Evolutionary conservation across 768 basidiomycete species (phyloP), one percentile per base, ranked within the genome.

Genomic region (Trametes punicea): DNA sequence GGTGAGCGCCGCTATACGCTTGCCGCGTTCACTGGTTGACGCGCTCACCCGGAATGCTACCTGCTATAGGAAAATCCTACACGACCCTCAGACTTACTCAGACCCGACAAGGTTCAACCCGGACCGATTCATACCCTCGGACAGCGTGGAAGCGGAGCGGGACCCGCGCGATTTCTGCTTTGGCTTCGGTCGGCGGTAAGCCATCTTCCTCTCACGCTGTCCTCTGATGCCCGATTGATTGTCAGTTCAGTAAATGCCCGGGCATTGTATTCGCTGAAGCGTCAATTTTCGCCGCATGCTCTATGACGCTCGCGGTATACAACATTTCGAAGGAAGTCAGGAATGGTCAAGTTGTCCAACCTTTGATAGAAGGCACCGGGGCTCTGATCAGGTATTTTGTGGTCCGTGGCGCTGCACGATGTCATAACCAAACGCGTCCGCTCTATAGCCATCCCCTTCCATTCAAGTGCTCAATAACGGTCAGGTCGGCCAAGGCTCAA

Each of bases 211-310:
- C 11, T 11, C n/a, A 18, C 25, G 27, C 16, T 8, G 31, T 6
- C n/a, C n/a, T n/a, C 38, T 4, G 9, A 10, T 3, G 20, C 25
- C 10, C 16, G 23, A 8, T 16, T 42, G 27, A 7, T 25, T 20
- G 15, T n/a, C n/a, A 10, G 1, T 26, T 8, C 46, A 61, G 63
- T 7, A 52, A 42, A 18, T 64, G 63, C 44, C 63, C 77, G n/a
- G 81, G 79, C 31, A 52, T 58, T 36, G 29, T 48, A 23, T 62
- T 82, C 34, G 78, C 74, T 4, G 74, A 78, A 18, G 68, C 72
- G 1, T 75, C 73, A 3, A 51, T 71, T 3, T 70, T 65, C 15
- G 15, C 77, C 25, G 73, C 71, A 65, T 66, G 71, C 11, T 70
- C 74, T 4, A 71, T 71, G 25, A 66, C 63, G 10, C 64, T 77